phyloP scores from a whole-genome alignment of 371 early-diverging fungal genomes.

The Actinomucor elegans region DNA sequence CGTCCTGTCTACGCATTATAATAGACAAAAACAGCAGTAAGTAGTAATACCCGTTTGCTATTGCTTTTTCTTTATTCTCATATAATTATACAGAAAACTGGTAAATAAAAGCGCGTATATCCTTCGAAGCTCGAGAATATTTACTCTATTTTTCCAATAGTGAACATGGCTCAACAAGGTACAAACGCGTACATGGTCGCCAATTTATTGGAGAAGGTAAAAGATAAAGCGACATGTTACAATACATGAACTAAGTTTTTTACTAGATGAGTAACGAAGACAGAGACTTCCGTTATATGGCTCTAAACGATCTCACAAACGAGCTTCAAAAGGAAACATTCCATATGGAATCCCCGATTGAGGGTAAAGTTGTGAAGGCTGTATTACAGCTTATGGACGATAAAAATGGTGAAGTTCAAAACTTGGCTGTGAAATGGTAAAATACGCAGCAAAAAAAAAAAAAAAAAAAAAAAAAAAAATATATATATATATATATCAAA shows the following conservation, averaged over 20 bases:
- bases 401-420: constrained; percentile 91
- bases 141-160: too few species aligned
- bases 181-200: constrained; percentile 67
- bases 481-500: too few species aligned
- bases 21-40: too few species aligned
- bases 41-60: too few species aligned
- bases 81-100: too few species aligned
- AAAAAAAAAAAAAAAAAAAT: too few species aligned
- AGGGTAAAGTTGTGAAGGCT: constrained; percentile 65
- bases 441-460: too few species aligned
- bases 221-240: neutral
- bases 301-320: constrained; percentile 81
- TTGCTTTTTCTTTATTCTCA: too few species aligned
- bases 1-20: too few species aligned
- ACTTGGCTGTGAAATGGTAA: constrained; percentile 88
- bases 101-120: too few species aligned
- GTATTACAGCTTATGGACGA: constrained; percentile 80
- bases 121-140: too few species aligned
- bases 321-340: constrained; percentile 66
- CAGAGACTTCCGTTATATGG: constrained; percentile 95
- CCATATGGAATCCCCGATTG: constrained; percentile 64
- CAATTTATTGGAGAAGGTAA: constrained; percentile 67
- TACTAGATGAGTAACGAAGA: constrained; percentile 75
- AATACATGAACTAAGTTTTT: neutral
- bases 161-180: constrained; percentile 34